Evolutionary conservation across 371 early-diverging fungal species (phyloP).

Genomic region (Mucor velutinosus): DNA sequence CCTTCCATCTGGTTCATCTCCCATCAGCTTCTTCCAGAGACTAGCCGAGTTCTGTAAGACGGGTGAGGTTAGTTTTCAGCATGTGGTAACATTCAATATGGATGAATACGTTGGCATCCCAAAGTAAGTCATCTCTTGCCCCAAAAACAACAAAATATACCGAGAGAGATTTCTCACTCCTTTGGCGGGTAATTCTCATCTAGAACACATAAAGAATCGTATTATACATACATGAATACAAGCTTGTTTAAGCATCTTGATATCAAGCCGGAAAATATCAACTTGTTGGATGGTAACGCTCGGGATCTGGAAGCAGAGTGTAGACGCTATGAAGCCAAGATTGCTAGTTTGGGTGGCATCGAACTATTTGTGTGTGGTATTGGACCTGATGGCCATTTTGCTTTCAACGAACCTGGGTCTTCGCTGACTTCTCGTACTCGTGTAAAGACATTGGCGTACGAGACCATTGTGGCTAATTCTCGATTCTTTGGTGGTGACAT

Average conservation of each 20-base stretch:
- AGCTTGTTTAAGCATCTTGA: slow-evolving; percentile 64
- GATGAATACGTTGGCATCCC: slow-evolving; percentile 61
- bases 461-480: slow-evolving; percentile 73
- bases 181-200: slow-evolving; percentile 36
- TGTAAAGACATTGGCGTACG: slow-evolving; percentile 74
- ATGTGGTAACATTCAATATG: slow-evolving; percentile 61
- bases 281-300: slow-evolving; percentile 66
- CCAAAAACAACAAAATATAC: slow-evolving; percentile 46
- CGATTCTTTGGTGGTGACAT: slow-evolving; percentile 75
- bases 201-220: slow-evolving; percentile 58
- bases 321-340: slow-evolving; percentile 57
- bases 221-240: slow-evolving; percentile 66
- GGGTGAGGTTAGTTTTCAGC: slow-evolving; percentile 49
- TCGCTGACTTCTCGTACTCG: slow-evolving; percentile 69
- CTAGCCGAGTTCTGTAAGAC: slow-evolving; percentile 50
- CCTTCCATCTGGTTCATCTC: slow-evolving; percentile 65
- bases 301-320: slow-evolving; percentile 63
- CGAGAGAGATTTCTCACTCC: slow-evolving; percentile 37
- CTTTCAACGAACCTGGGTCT: slow-evolving; percentile 75
- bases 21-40: slow-evolving; percentile 57
- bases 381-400: slow-evolving; percentile 60
- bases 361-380: slow-evolving; percentile 55
- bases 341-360: slow-evolving; percentile 59
- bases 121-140: slow-evolving; percentile 23
- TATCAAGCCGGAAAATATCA: slow-evolving; percentile 55